Percentiles rank a stretch among this genome's conserved stretches.
phyloP scores from a whole-genome alignment of 129 eudicot genomes.

The Tagetes erecta region DNA sequence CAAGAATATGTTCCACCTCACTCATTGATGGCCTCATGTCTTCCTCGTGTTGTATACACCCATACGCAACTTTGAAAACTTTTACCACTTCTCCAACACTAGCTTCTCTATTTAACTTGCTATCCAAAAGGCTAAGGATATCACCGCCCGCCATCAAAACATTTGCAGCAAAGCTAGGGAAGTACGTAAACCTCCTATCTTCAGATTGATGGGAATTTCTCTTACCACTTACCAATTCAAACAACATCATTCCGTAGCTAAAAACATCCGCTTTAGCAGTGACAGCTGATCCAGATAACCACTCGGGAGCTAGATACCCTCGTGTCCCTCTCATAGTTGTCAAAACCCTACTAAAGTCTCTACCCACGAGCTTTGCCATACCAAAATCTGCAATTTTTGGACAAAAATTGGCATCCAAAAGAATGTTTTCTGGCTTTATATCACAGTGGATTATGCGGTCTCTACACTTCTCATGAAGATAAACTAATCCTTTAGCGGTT shows the following conservation, averaged over 20 bases:
- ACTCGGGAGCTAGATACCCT: constrained; percentile 44
- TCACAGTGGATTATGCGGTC: constrained; percentile 73
- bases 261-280: constrained; percentile 76
- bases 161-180: constrained; percentile 51
- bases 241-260: constrained; percentile 79
- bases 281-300: constrained; percentile 67
- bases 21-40: constrained; percentile 58
- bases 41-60: constrained; percentile 75
- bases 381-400: constrained; percentile 76
- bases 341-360: constrained; percentile 65
- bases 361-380: constrained; percentile 65
- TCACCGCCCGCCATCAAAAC: constrained; percentile 51
- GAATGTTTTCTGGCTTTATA: constrained; percentile 70
- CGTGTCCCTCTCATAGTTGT: too few species aligned
- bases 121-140: constrained; percentile 53
- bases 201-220: constrained; percentile 39
- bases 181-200: constrained; percentile 37
- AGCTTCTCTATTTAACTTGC: constrained; percentile 45
- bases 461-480: constrained; percentile 72
- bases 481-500: constrained; percentile 54
- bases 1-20: constrained; percentile 30
- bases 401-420: constrained; percentile 45
- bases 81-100: constrained; percentile 50
- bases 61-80: constrained; percentile 59
- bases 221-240: constrained; percentile 60